Conservation (phyloP, 1,139 yeast genomes). For the Magnusiomyces clavatus region DNA sequence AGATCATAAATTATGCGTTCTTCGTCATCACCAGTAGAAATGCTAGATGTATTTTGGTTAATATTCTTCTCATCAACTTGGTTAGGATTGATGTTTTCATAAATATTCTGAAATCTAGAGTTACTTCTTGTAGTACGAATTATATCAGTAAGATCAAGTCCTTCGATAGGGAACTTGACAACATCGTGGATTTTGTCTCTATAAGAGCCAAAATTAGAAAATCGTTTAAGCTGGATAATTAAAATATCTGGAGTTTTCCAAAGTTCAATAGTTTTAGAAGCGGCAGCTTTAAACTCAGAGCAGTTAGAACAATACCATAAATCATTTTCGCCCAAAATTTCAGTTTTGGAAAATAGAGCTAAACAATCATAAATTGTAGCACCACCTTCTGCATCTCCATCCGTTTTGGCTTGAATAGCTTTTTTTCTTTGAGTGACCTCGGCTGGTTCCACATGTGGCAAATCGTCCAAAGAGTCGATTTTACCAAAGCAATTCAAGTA, state of each 20-base stretch:
- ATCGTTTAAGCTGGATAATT: constrained; percentile 83
- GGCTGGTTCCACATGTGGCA: constrained; percentile 39
- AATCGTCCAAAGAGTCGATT: constrained; percentile 62
- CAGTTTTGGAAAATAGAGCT: constrained; percentile 68
- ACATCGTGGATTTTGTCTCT: constrained; percentile 84
- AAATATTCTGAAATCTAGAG: background rate
- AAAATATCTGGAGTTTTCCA: constrained; percentile 91
- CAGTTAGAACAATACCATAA: constrained; percentile 93
- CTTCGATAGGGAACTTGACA: constrained; percentile 83
- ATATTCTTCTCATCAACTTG: background rate
- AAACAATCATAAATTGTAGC: constrained; percentile 71
- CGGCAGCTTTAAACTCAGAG: constrained; percentile 85
- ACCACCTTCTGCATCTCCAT: constrained; percentile 38
- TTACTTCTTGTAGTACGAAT: constrained; percentile 33
- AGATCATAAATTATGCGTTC: constrained; percentile 58
- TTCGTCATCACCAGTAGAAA: constrained; percentile 24
- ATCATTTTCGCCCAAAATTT: constrained; percentile 80
- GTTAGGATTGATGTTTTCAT: background rate
- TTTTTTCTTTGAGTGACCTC: constrained; percentile 44
- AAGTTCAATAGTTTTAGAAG: constrained; percentile 81
- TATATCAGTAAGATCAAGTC: constrained; percentile 60
- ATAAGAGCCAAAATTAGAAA: constrained; percentile 75
- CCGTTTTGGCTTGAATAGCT: constrained; percentile 27
- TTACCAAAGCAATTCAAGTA: constrained; percentile 37
- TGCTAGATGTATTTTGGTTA: no score